Evolutionary conservation across 2,329 filamentous ascomycete species (phyloP), one percentile per base, ranked within the genome.

Genomic region (Penicillium capsulatum): DNA sequence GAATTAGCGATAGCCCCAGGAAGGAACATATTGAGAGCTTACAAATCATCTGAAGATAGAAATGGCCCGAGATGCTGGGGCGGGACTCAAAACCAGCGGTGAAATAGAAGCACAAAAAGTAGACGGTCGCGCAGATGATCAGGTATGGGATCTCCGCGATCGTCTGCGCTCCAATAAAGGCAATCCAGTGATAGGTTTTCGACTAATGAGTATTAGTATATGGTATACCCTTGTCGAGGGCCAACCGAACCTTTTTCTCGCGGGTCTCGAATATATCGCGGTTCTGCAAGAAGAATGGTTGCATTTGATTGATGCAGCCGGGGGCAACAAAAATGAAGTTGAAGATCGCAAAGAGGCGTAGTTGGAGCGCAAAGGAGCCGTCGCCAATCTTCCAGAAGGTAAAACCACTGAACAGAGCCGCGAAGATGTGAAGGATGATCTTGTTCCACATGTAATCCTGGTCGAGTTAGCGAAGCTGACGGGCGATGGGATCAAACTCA

Each of bases 281-380:
- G 15, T 73, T 71, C 20, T 73, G 67, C 47, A 80, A 66, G 54
- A 81, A 81, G 19, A 79, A 67, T 0, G 77, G 77, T 56, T 80
- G 76, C 27, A 80, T 68, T 54, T 80, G 77, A 16, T 74, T 73
- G 49, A 81, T 68, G 33, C 77, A 72, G 39, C 77, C 75, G 0
- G 76, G 76, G 0, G 77, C 74, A 29, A 81, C 75, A 45, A 81
- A 81, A 42, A 80, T 77, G 59, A 81, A 81, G 54, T 80, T 77
- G 66, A 81, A 80, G 33, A 81, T 65, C 7, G 76, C 75, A 50
- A 81, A 81, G 2, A 81, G 61, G 27, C 73, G 69, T 19, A 77
- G 60, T 54, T 80, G 76, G 13, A 80, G 52, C 22, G 75, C 74
- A 9, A 59, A 65, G 0, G 76, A 66, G 0, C 66, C 70, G 36